phyloP scores from a whole-genome alignment of 2,329 filamentous ascomycete species.

The Coleophoma crateriformis region DNA sequence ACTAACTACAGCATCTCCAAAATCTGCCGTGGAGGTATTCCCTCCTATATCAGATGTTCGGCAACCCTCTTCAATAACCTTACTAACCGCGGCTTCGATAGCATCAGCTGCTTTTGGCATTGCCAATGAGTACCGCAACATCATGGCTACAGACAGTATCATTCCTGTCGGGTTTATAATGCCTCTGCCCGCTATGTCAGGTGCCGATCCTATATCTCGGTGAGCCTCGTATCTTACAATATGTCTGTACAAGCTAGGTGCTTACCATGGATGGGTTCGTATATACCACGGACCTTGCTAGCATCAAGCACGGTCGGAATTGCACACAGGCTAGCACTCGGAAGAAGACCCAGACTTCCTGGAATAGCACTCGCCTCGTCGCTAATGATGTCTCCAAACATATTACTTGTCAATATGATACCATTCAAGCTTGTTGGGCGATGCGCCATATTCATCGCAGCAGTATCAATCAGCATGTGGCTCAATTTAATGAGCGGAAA shows the following conservation, averaged over 20 bases:
- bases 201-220: not conserved
- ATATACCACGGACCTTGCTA: not conserved
- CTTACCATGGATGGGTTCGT: conserved; percentile 1
- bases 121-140: conserved; percentile 1
- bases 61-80: conserved; percentile 1
- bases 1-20: conserved; percentile 2
- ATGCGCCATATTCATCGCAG: conserved; percentile 1
- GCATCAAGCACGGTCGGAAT: not conserved
- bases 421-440: conserved; percentile 1
- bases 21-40: not conserved
- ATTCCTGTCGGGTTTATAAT: conserved; percentile 1
- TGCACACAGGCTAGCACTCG: not conserved
- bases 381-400: conserved; percentile 3
- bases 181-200: conserved; percentile 6
- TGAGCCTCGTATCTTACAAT: not conserved
- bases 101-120: not conserved
- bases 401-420: not conserved
- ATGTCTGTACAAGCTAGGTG: not conserved
- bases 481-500: not conserved
- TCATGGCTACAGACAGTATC: conserved; percentile 2
- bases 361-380: conserved; percentile 1
- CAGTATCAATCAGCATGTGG: not conserved
- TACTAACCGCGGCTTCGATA: conserved; percentile 1
- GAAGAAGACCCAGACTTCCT: conserved; percentile 1
- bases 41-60: conserved; percentile 1